phyloP scores from a whole-genome alignment of 164 flowering plant genomes.

The Dillenia turbinata region DNA sequence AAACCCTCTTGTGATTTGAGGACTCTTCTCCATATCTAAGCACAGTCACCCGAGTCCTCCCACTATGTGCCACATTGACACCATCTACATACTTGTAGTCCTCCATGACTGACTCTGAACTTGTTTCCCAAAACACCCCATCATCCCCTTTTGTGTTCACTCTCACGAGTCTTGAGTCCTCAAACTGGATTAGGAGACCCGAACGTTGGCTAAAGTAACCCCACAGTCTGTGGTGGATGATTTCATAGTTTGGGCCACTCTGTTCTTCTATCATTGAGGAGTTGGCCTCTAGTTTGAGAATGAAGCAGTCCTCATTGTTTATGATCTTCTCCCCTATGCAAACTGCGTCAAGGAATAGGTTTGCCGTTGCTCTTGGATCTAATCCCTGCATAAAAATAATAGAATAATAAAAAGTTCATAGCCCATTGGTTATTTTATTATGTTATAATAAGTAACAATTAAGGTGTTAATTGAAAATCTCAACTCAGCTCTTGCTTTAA shows the following conservation, averaged over 20 bases:
- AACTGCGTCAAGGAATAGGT: conserved; percentile 64
- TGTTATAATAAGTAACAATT: no score
- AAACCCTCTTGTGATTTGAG: conserved; percentile 60
- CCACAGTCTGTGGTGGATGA: conserved; percentile 70
- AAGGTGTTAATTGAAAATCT: no score
- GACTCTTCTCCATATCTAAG: conserved; percentile 66
- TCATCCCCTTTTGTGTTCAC: conserved; percentile 28
- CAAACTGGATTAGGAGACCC: conserved; percentile 62
- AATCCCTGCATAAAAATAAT: conserved; percentile 48
- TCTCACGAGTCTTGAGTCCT: conserved; percentile 58
- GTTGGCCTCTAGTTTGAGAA: conserved; percentile 61
- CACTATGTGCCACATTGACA: conserved; percentile 62
- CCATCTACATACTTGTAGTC: conserved; percentile 61
- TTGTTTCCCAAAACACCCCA: conserved; percentile 73
- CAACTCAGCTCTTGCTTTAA: no score
- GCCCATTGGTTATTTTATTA: no score
- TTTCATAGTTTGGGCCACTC: conserved; percentile 54
- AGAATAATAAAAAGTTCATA: no score
- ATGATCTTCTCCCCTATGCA: conserved; percentile 74
- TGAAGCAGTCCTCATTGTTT: conserved; percentile 70
- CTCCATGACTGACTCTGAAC: conserved; percentile 34
- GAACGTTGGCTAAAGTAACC: conserved; percentile 76
- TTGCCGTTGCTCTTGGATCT: conserved; percentile 75
- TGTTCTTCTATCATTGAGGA: conserved; percentile 39
- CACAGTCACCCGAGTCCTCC: conserved; percentile 45